These are phyloP conservation scores for Aspergillus ibericus DNA, from an alignment of 2,329 filamentous ascomycete species.

Conservation along the genomic window DNA sequence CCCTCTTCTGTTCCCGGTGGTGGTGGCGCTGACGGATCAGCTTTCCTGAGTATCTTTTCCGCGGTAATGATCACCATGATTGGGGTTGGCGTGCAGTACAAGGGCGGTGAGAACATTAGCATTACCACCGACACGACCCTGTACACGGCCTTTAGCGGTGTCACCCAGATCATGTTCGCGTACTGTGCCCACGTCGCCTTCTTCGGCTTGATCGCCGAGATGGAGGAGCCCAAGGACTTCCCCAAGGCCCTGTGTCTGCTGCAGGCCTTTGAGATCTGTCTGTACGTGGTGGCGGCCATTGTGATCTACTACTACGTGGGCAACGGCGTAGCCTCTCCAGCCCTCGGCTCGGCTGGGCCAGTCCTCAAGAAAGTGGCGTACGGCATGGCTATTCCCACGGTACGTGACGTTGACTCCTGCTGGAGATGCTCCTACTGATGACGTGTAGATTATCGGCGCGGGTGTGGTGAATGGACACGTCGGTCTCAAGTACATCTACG, in stretches of 20 bases:
- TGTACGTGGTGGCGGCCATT: conserved; percentile 67
- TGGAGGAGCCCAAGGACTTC: conserved; percentile 61
- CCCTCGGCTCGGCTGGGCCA: conserved; percentile 61
- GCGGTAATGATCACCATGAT: conserved; percentile 70
- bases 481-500: conserved; percentile 65
- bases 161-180: conserved; percentile 69
- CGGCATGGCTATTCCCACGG: conserved; percentile 66
- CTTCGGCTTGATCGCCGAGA: conserved; percentile 65
- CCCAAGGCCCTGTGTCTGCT: conserved; percentile 63
- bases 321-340: conserved; percentile 61
- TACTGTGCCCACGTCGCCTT: conserved; percentile 70
- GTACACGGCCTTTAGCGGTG: conserved; percentile 58
- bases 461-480: conserved; percentile 70
- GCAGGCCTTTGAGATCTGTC: conserved; percentile 57
- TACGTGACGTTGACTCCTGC: conserved; percentile 16
- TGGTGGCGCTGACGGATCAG: conserved; percentile 25
- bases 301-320: conserved; percentile 70
- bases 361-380: conserved; percentile 64
- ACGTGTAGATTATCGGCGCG: conserved; percentile 59
- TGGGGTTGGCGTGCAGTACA: conserved; percentile 57
- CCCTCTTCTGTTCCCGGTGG: neutral
- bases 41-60: conserved; percentile 63
- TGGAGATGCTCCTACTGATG: neutral
- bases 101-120: conserved; percentile 37
- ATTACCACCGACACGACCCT: conserved; percentile 47